Evolutionary conservation across 1,284 basidiomycete genomes (phyloP).

Genomic region (Melanopsichium pennsylvanicum): DNA sequence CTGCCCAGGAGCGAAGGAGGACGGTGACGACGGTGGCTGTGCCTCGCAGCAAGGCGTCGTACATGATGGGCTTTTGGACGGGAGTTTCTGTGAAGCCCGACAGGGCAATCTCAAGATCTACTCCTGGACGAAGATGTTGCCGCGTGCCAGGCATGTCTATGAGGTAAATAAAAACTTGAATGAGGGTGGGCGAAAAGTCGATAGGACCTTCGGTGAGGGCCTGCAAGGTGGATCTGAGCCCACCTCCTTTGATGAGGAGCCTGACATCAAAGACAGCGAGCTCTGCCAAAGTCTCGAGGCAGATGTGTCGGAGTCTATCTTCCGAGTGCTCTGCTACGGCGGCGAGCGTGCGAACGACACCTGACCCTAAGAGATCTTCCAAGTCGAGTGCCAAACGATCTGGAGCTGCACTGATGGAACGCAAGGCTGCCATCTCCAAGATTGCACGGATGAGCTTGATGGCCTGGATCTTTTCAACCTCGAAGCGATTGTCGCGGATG

Average conservation of each 20-base stretch:
- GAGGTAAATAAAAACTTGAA: conserved; percentile 82
- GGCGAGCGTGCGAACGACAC: conserved; percentile 76
- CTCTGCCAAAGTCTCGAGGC: conserved; percentile 88
- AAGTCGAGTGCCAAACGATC: conserved; percentile 68
- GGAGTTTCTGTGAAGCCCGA: conserved; percentile 74
- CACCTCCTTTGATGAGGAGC: conserved; percentile 81
- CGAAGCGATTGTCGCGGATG: conserved; percentile 81
- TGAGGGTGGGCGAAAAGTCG: conserved; percentile 85
- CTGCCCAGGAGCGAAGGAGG: conserved; percentile 89
- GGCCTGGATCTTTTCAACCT: conserved; percentile 90
- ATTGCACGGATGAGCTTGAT: conserved; percentile 88
- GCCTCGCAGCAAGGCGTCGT: conserved; percentile 72
- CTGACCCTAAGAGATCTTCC: conserved; percentile 35
- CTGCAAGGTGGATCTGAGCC: conserved; percentile 85
- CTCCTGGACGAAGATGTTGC: conserved; percentile 79
- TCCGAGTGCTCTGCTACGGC: conserved; percentile 92
- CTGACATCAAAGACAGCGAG: conserved; percentile 87
- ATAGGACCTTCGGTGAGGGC: conserved; percentile 85
- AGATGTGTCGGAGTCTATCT: conserved; percentile 84
- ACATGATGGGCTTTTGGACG: conserved; percentile 73
- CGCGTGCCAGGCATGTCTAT: conserved; percentile 86
- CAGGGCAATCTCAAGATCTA: conserved; percentile 81
- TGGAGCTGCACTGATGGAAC: conserved; percentile 26
- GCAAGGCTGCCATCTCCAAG: conserved; percentile 69
- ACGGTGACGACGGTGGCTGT: conserved; percentile 81